phyloP scores from a whole-genome alignment of 805 yeast genomes.

The Ogataea polymorpha region DNA sequence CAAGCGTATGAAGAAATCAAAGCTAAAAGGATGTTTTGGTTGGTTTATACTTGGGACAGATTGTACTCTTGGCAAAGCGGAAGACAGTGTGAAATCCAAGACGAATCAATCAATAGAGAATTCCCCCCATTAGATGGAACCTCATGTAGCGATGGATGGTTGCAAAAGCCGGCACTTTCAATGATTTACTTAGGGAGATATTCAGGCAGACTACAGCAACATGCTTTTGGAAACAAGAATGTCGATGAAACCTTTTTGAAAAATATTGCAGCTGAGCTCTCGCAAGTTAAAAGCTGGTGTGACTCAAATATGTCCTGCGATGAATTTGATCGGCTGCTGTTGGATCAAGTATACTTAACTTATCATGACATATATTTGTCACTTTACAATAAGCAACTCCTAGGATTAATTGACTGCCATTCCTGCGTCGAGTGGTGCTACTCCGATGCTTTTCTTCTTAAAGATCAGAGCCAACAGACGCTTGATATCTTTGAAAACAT shows the following conservation, averaged over 20 bases:
- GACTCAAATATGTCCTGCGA: neutral
- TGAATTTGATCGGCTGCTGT: neutral
- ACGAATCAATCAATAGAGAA: neutral
- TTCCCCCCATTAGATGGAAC: neutral
- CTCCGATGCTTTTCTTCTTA: neutral
- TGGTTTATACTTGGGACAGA: neutral
- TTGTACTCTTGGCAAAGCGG: neutral
- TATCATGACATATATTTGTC: neutral
- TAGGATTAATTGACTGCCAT: neutral
- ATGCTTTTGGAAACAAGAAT: neutral
- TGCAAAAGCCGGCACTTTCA: neutral
- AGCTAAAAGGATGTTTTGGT: neutral
- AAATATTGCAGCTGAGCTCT: neutral
- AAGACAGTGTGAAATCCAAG: neutral
- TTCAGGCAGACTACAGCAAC: neutral
- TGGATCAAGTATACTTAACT: neutral
- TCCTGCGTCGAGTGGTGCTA: neutral
- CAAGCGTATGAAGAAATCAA: neutral
- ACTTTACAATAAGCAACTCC: neutral
- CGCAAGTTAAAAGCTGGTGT: neutral
- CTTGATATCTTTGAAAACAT: neutral
- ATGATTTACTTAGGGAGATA: neutral
- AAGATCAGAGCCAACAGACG: neutral
- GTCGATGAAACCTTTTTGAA: neutral
- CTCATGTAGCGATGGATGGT: neutral